Percentiles rank a stretch among this genome's conserved stretches.
Evolutionary conservation across 345 rosid species (phyloP).

Genomic region (Hevea brasiliensis): DNA sequence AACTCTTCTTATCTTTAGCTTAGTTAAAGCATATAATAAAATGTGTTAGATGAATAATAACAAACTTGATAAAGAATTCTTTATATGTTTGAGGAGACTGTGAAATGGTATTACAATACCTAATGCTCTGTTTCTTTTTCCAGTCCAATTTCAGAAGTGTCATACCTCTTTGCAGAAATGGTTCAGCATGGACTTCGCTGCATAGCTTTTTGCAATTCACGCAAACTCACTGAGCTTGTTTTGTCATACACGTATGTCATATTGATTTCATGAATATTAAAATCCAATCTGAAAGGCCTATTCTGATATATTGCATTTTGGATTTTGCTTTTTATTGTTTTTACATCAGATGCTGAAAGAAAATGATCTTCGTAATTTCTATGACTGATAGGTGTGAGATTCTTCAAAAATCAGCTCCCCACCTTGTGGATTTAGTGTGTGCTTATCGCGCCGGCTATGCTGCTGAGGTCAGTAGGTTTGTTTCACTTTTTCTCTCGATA

Average conservation of each 20-base stretch:
- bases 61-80: background rate
- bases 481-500: background rate
- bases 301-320: constrained; percentile 5
- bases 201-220: constrained; percentile 87
- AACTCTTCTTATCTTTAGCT: background rate
- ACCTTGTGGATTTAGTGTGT: constrained; percentile 62
- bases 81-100: constrained; percentile 3
- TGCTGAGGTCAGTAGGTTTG: constrained; percentile 56
- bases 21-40: background rate
- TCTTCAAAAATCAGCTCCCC: constrained; percentile 71
- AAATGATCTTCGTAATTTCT: constrained; percentile 10
- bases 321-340: background rate
- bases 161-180: constrained; percentile 89
- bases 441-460: constrained; percentile 92
- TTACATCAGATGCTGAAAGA: constrained; percentile 12
- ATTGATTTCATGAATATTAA: constrained; percentile 12
- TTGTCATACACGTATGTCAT: constrained; percentile 72
- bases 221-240: constrained; percentile 91
- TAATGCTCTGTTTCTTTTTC: constrained; percentile 24
- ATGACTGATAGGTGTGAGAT: constrained; percentile 65
- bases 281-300: constrained; percentile 1
- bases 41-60: background rate
- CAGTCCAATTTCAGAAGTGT: constrained; percentile 79
- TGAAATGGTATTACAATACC: background rate
- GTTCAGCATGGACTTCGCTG: constrained; percentile 95